Evolutionary conservation across 257 asterid species (phyloP).

Genomic region (Jaltomata sinuosa): DNA sequence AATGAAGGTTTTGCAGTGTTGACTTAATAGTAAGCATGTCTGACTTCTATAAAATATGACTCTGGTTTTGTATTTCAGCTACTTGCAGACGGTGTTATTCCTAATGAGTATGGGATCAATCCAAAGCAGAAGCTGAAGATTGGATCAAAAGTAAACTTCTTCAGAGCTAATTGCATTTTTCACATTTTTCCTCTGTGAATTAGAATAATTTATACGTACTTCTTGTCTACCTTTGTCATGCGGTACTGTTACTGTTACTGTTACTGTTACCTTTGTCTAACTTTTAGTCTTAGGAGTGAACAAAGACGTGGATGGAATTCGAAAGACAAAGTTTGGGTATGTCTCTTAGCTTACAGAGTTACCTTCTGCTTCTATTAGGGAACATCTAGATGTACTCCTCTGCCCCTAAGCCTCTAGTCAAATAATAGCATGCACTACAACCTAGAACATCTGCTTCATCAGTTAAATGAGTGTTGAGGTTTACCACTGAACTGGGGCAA

Average conservation of each 20-base stretch:
- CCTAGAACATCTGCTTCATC: neutral
- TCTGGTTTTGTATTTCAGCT: constrained; percentile 33
- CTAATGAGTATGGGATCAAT: constrained; percentile 82
- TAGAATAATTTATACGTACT: neutral
- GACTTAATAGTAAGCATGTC: neutral
- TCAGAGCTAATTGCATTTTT: neutral
- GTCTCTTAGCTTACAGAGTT: neutral
- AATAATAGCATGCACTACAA: neutral
- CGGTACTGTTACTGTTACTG: neutral
- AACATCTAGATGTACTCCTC: neutral
- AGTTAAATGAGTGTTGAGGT: neutral
- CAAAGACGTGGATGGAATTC: neutral
- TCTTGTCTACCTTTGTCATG: neutral
- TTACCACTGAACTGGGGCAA: neutral
- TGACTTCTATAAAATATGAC: neutral
- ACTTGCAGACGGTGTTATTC: constrained; percentile 89
- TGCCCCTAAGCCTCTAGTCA: neutral
- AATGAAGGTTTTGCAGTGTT: neutral
- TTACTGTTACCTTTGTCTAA: neutral
- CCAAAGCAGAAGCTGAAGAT: constrained; percentile 76
- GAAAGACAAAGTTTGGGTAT: neutral
- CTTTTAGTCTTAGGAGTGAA: neutral
- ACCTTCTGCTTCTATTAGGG: neutral
- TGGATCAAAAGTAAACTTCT: constrained; percentile 66
- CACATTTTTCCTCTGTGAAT: neutral